Percentiles rank a stretch among this genome's conserved stretches.
Conservation (phyloP, 208 protist genomes). For the Acanthamoeba healyi region DNA sequence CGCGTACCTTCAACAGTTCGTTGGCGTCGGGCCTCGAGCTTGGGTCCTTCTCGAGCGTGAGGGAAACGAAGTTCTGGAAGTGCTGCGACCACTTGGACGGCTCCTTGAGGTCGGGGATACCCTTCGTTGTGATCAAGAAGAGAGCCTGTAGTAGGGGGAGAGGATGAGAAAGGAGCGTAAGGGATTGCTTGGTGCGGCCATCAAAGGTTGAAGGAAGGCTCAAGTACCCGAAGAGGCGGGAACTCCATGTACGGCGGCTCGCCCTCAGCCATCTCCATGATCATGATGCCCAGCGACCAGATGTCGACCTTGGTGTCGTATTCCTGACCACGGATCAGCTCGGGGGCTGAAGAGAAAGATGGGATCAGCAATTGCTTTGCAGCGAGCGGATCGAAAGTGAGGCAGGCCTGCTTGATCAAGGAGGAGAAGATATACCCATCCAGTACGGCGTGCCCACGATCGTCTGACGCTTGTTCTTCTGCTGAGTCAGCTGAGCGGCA, state of each 20-base stretch:
- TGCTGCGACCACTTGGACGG: slow-evolving; percentile 36
- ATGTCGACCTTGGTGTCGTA: slow-evolving; percentile 79
- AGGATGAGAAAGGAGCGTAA: not conserved
- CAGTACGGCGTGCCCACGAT: slow-evolving; percentile 91
- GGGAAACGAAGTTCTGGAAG: slow-evolving; percentile 57
- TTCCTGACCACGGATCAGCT: slow-evolving; percentile 82
- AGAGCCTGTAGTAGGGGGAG: slow-evolving; percentile 48
- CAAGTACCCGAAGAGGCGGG: slow-evolving; percentile 78
- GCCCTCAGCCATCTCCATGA: slow-evolving; percentile 77
- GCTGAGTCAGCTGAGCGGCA: slow-evolving; percentile 87
- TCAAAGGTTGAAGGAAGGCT: not conserved
- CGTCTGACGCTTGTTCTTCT: slow-evolving; percentile 86
- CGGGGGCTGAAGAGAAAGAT: slow-evolving; percentile 62
- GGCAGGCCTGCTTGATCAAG: no score
- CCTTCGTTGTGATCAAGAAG: slow-evolving; percentile 86
- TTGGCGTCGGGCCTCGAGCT: slow-evolving; percentile 48
- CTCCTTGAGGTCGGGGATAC: slow-evolving; percentile 85
- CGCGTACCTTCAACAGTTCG: slow-evolving; percentile 7
- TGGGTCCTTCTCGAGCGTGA: slow-evolving; percentile 40
- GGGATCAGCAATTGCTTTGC: not conserved
- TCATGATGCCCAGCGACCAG: slow-evolving; percentile 83
- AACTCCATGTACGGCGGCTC: slow-evolving; percentile 84
- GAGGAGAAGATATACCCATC: slow-evolving; percentile 31
- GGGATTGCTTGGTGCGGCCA: no score
- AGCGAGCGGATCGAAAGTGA: no score